A percentile compares a stretch with the other conserved stretches of the same genome.
These are phyloP conservation scores for Starmerella kuoi DNA, from an alignment of 805 yeast species.

Conservation along the genomic window DNA sequence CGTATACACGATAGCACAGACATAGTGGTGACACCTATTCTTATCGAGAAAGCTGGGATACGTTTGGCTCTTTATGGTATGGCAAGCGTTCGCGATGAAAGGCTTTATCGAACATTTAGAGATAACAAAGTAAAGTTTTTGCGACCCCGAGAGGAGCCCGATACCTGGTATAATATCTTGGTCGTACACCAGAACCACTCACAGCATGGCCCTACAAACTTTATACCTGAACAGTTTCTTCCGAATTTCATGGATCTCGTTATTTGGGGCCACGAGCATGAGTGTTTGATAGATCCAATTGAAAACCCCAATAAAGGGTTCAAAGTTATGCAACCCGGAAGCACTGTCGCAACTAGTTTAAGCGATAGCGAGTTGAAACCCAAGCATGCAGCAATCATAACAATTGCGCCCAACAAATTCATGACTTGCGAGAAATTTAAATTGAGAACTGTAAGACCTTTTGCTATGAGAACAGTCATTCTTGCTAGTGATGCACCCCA, in stretches of 20 bases:
- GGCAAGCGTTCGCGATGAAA: constrained; percentile 79
- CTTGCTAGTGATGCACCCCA: constrained; percentile 31
- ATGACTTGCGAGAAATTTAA: constrained; percentile 48
- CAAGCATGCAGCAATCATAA: constrained; percentile 63
- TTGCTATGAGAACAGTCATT: constrained; percentile 55
- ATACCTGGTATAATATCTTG: constrained; percentile 72
- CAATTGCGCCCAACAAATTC: constrained; percentile 42
- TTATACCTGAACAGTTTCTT: constrained; percentile 70
- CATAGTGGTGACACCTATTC: constrained; percentile 59
- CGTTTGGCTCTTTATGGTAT: constrained; percentile 79
- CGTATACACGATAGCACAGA: constrained; percentile 62
- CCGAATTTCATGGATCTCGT: constrained; percentile 75
- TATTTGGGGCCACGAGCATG: constrained; percentile 98
- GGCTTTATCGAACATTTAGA: constrained; percentile 69
- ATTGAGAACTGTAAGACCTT: constrained; percentile 68
- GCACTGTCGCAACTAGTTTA: constrained; percentile 83
- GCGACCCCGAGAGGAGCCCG: constrained; percentile 46
- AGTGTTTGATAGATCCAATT: constrained; percentile 63
- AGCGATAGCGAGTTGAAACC: constrained; percentile 70
- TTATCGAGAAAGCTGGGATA: constrained; percentile 72
- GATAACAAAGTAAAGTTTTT: constrained; percentile 70
- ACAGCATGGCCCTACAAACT: constrained; percentile 60
- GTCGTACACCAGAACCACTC: constrained; percentile 84
- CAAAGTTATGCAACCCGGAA: constrained; percentile 80
- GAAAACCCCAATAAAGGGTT: constrained; percentile 46